These are phyloP conservation scores for Coprinellus micaceus DNA, from an alignment of 768 basidiomycete genomes.

Conservation along the genomic window DNA sequence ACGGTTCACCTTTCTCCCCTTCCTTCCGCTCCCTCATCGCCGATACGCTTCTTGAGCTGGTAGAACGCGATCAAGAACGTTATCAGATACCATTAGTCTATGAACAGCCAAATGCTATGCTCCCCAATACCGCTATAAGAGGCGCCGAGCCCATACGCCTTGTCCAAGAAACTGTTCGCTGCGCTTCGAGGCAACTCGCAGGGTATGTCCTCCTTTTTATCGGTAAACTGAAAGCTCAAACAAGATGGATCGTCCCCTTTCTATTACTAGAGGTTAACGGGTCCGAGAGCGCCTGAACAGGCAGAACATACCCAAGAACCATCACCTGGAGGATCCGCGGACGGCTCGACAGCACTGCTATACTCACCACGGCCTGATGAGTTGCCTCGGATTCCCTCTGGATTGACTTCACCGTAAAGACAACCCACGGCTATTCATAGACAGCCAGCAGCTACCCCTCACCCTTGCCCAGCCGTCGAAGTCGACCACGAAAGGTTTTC, in stretches of 20 bases:
- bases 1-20: too few relatives aligned
- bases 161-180: constrained; percentile 58
- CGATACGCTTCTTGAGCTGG: constrained; percentile 23
- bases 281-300: constrained; percentile 47
- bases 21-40: constrained; percentile 17
- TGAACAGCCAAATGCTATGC: constrained; percentile 29
- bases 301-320: neutral
- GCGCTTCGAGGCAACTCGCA: constrained; percentile 56
- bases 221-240: neutral
- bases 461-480: constrained; percentile 33
- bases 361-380: constrained; percentile 22
- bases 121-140: constrained; percentile 12
- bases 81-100: constrained; percentile 42
- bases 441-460: too few relatives aligned
- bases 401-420: too few relatives aligned
- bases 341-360: constrained; percentile 18
- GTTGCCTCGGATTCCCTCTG: too few relatives aligned
- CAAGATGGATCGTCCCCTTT: constrained; percentile 10
- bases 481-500: constrained; percentile 73
- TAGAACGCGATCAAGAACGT: constrained; percentile 18
- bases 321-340: constrained; percentile 23
- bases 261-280: constrained; percentile 44
- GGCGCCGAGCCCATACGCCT: constrained; percentile 34
- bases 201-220: constrained; percentile 35
- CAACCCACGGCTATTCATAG: too few relatives aligned